These are phyloP conservation scores for Tritrichomonas foetus DNA, from an alignment of 208 protist species.

Conservation along the genomic window DNA sequence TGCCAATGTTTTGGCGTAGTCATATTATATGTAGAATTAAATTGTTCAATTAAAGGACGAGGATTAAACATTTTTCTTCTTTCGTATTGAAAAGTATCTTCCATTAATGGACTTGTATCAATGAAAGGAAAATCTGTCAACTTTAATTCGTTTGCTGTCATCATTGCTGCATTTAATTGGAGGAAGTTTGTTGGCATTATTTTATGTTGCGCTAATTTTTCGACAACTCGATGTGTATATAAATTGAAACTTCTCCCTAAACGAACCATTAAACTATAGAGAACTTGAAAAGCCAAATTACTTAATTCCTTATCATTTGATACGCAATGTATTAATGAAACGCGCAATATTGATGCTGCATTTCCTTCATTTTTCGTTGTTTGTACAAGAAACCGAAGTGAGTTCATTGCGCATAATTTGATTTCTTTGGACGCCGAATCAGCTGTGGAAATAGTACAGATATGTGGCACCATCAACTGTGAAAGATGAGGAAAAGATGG, in stretches of 20 bases:
- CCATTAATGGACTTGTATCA: not conserved
- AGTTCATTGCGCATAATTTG: not conserved
- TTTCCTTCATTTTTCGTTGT: not conserved
- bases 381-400: not conserved
- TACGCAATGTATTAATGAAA: not conserved
- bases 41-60: not conserved
- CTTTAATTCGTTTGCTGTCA: not conserved
- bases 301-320: not conserved
- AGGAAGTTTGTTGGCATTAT: not conserved
- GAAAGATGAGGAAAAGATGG: not conserved
- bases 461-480: not conserved
- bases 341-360: not conserved
- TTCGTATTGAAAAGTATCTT: not conserved
- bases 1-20: slow-evolving; percentile 24
- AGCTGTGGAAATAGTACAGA: not conserved
- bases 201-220: not conserved
- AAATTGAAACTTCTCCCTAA: not conserved
- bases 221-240: not conserved
- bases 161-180: not conserved
- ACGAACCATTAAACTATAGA: not conserved
- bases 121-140: not conserved
- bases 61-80: not conserved
- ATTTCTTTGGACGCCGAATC: not conserved
- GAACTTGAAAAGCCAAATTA: not conserved
- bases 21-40: not conserved